Evolutionary conservation across 768 basidiomycete genomes (phyloP).

Genomic region (Boletus edulis): DNA sequence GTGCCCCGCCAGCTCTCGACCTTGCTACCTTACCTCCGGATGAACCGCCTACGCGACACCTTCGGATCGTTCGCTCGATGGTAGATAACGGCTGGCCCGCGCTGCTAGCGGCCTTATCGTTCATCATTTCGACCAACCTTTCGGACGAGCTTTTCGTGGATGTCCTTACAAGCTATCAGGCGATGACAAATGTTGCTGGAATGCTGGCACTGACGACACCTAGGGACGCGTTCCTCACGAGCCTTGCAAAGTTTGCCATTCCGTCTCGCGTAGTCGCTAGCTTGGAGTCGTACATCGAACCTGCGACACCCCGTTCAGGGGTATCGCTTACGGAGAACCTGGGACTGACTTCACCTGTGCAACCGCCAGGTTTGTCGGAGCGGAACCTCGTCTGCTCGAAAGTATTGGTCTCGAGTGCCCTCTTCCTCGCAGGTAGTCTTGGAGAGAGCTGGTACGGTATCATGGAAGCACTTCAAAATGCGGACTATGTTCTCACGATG

Average conservation of each 20-base stretch:
- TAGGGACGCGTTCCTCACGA: constrained; percentile 89
- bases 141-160: constrained; percentile 92
- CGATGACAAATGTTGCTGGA: constrained; percentile 84
- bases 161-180: constrained; percentile 76
- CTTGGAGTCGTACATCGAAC: constrained; percentile 59
- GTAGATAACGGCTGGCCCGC: constrained; percentile 91
- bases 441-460: constrained; percentile 93
- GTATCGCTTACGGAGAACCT: constrained; percentile 63
- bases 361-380: constrained; percentile 78
- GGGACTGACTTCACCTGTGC: constrained; percentile 49
- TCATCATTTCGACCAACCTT: constrained; percentile 85
- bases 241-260: constrained; percentile 89
- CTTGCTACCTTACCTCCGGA: constrained; percentile 52
- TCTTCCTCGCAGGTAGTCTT: constrained; percentile 81
- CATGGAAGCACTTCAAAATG: constrained; percentile 89
- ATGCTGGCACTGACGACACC: constrained; percentile 86
- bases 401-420: constrained; percentile 69
- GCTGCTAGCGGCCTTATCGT: constrained; percentile 84
- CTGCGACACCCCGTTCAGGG: constrained; percentile 59
- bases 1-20: constrained; percentile 74
- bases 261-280: constrained; percentile 86
- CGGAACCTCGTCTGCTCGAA: constrained; percentile 91
- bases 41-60: constrained; percentile 52
- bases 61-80: constrained; percentile 70
- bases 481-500: constrained; percentile 82